Evolutionary conservation across 345 rosid species (phyloP).

Genomic region (Eucalyptus pauciflora): DNA sequence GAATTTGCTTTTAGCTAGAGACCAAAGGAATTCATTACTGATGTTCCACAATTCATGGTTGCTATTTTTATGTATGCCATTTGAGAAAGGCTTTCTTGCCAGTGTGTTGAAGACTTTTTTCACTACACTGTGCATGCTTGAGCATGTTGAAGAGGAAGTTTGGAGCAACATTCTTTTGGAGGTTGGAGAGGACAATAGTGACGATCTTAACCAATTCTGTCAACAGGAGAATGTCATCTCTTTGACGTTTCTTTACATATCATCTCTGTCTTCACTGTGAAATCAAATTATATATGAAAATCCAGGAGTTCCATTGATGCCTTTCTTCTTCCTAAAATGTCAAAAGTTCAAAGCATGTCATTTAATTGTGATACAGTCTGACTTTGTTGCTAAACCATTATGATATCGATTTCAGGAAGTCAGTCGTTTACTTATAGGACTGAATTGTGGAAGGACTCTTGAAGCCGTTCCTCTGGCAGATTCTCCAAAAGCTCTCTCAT

Average conservation of each 20-base stretch:
- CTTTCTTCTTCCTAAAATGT: background rate
- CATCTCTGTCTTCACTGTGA: background rate
- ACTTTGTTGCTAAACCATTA: background rate
- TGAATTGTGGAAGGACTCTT: slow-evolving; percentile 64
- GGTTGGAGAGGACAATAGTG: background rate
- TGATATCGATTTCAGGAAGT: slow-evolving; percentile 50
- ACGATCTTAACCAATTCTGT: rapidly evolving
- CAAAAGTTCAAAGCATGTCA: background rate
- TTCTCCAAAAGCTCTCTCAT: slow-evolving; percentile 40
- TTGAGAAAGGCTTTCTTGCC: background rate
- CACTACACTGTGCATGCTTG: no score
- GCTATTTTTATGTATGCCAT: background rate
- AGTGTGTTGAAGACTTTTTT: background rate
- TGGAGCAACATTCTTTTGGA: rapidly evolving
- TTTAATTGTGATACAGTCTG: background rate
- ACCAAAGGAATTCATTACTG: background rate
- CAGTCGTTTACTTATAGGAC: slow-evolving; percentile 59
- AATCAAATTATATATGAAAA: rapidly evolving
- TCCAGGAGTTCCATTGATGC: background rate
- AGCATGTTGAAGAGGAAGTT: rapidly evolving
- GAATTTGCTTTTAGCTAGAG: background rate
- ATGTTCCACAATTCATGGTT: background rate
- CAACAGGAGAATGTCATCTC: rapidly evolving
- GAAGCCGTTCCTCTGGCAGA: slow-evolving; percentile 33
- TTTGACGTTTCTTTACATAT: background rate